Conservation (phyloP, 2,329 filamentous ascomycete species). For the Penicillium polonicum region DNA sequence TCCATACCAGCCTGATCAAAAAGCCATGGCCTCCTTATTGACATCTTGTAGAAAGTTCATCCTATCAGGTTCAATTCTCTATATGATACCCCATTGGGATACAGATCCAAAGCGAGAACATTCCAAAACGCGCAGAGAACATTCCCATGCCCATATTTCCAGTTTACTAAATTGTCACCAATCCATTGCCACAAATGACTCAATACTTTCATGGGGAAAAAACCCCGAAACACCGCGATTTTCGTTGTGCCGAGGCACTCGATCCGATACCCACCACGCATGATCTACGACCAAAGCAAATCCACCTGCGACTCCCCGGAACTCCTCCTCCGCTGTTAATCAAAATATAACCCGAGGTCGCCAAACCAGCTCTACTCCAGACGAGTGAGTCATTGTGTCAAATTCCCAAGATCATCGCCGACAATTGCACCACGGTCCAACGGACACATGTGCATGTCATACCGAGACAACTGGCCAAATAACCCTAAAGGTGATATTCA, state of each 20-base stretch:
- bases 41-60: neutral
- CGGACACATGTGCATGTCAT: neutral
- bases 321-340: neutral
- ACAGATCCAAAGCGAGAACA: neutral
- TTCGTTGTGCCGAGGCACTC: constrained; percentile 2
- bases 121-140: neutral
- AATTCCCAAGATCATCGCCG: neutral
- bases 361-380: neutral
- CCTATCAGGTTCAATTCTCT: no score
- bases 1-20: neutral
- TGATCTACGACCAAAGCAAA: constrained; percentile 4
- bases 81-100: neutral
- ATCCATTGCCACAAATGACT: neutral
- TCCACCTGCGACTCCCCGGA: neutral
- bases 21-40: neutral
- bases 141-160: neutral
- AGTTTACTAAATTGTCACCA: neutral
- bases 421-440: neutral
- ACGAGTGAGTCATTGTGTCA: neutral
- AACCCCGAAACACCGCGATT: neutral
- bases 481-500: neutral
- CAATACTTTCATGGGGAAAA: neutral
- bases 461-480: neutral
- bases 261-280: neutral
- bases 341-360: neutral